These are phyloP conservation scores for Neurospora sp. DNA, from an alignment of 495 filamentous ascomycete species.

Conservation along the genomic window DNA sequence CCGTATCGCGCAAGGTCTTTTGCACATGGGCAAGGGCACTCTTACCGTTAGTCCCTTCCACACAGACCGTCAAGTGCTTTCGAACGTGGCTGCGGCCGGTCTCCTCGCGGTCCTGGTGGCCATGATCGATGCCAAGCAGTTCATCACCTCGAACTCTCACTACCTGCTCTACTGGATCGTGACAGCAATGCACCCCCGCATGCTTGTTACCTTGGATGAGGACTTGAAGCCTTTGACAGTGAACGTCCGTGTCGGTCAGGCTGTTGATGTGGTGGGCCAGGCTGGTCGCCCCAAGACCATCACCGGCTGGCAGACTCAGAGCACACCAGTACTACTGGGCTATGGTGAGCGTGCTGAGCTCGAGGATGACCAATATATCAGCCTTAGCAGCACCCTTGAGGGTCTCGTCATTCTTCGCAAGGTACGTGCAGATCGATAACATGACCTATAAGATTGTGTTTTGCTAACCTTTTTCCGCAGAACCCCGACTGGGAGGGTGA, in stretches of 20 bases:
- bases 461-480: slow-evolving; percentile 21
- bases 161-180: slow-evolving; percentile 97
- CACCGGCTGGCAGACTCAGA: slow-evolving; percentile 99
- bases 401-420: slow-evolving; percentile 94
- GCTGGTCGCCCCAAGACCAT: slow-evolving; percentile 97
- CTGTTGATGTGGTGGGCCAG: slow-evolving; percentile 95
- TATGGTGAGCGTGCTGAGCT: slow-evolving; percentile 93
- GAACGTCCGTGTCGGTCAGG: slow-evolving; percentile 94
- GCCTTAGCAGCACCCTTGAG: slow-evolving; percentile 81
- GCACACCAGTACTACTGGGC: slow-evolving; percentile 85
- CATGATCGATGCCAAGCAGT: slow-evolving; percentile 90
- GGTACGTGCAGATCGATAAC: slow-evolving; percentile 40
- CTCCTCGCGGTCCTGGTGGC: slow-evolving; percentile 82
- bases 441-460: background rate
- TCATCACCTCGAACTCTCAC: slow-evolving; percentile 80
- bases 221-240: slow-evolving; percentile 87
- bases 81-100: slow-evolving; percentile 80
- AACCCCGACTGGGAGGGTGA: slow-evolving; percentile 39
- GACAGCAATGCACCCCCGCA: slow-evolving; percentile 93
- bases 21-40: slow-evolving; percentile 99
- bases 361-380: slow-evolving; percentile 95
- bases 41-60: slow-evolving; percentile 95
- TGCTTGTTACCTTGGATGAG: slow-evolving; percentile 93
- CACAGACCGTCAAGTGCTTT: slow-evolving; percentile 91
- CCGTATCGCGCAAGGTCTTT: slow-evolving; percentile 89